These are phyloP conservation scores for Oenanthe sinensis DNA, from an alignment of 129 eudicot species.

Conservation along the genomic window DNA sequence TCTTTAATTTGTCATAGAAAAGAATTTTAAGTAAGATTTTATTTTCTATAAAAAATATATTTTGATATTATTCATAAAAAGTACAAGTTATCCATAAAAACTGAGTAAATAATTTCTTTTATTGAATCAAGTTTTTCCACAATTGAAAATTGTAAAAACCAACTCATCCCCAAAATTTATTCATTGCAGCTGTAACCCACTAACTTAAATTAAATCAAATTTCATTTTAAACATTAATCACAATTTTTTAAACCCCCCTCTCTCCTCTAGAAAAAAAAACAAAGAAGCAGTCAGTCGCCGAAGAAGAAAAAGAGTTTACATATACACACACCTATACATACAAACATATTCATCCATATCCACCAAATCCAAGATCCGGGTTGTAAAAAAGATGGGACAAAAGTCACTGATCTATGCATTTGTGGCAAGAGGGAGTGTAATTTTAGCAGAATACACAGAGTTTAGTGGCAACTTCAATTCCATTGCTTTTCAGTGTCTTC, in stretches of 20 bases:
- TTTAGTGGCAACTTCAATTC: conserved; percentile 47
- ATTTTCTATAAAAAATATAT: no score
- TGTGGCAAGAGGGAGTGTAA: conserved; percentile 42
- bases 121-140: no score
- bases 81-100: no score
- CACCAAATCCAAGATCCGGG: neutral
- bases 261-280: neutral
- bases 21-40: no score
- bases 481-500: conserved; percentile 49
- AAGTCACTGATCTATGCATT: conserved; percentile 44
- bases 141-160: neutral
- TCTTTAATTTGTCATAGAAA: no score
- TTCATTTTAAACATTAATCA: neutral
- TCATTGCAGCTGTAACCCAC: neutral
- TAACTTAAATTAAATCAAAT: neutral
- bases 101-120: no score
- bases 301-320: neutral
- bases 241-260: neutral
- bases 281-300: neutral
- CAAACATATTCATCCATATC: neutral
- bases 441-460: conserved; percentile 43
- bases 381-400: conserved; percentile 11
- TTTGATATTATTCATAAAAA: no score
- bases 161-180: neutral
- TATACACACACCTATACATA: neutral